Base-by-base conservation (phyloP, 2,329 filamentous ascomycete genomes). In the Microdochium trichocladiopsis region DNA sequence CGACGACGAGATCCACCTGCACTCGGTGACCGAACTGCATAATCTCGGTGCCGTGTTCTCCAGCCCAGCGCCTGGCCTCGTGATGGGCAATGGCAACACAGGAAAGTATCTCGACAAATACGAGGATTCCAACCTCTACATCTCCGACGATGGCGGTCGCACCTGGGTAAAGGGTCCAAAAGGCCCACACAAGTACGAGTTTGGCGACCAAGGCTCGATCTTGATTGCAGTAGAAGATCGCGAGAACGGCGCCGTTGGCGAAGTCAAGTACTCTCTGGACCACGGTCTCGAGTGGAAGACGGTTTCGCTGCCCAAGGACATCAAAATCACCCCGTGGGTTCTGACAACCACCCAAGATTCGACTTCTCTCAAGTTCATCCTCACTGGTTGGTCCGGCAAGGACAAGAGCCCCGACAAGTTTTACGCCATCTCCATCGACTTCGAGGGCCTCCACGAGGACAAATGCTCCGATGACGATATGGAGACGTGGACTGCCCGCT, bases 21-120 rank as follows among this genome's bases (percentile, higher is more conserved):
- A 99, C 69, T 97, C 93, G 0, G 86, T 97, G 54, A 96, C 93
- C 2, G 83, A 94, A 52, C 76, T 92, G 41, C 79, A 81, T 54
- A 96, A 96, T 63, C 76, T 86, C 37, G 94, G 94, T 1, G 83
- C 88, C 14, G 86, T 97, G 45, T 99, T 93, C 68, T 96, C 93
- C 2, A 97, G 92, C 62, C 89, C 90, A 1, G 93, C 94, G 0
- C 93, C 94, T 2, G 95, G 94, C 8, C 77, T 99, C 52, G 82
- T 96, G 21, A 95, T 99, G 89, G 95, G 88, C 16, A 84, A 95
- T 50, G 94, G 94, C 53, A 99, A 99, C 66, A 90, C 83, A 4
- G 94, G 95, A 50, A 82, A 88, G 21, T 74, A 78, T 50, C 77
- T 99, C 6, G 80, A 83, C 55, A 70, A 76, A 6, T 93, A 92